Evolutionary conservation across 345 rosid species (phyloP), one percentile per base, ranked within the genome.

Genomic region (Aquilaria malaccensis): DNA sequence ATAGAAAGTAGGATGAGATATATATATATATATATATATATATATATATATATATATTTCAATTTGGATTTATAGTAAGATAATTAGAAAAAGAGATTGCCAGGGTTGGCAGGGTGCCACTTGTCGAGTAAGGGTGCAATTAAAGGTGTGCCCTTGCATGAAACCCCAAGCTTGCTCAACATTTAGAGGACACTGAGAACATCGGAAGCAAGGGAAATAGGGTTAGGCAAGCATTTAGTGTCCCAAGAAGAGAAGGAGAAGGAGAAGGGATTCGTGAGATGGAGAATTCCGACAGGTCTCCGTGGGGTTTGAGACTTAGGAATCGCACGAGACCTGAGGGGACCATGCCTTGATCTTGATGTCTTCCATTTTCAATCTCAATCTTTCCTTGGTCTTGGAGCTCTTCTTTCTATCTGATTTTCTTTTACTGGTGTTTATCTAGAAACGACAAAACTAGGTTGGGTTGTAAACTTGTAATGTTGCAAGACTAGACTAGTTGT

Each of bases 61-160:
- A 6, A 14, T 30, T 6, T 4, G 55, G 7, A 11, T 12, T 22
- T 22, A 52, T 22, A 33, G 22, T 1, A 43, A 3, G 0, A 5
- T 30, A 10, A 22, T 0, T 13, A 22, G 13, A 31, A 51, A 60
- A 59, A 48, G 55, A 45, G 37, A 37, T 37, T 37, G 56, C 52
- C 46, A 52, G 66, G 56, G 71, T 37, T 37, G 43, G 43, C 75
- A 59, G 33, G 67, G 72, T 81, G 88, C 83, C 88, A 76, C 82
- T 54, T 78, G 88, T 83, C 85, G 80, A 80, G 79, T 61, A 83
- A 77, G 62, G 77, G 88, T 73, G 60, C 68, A 22, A 70, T 54
- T 66, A 69, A 70, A 75, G 72, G 70, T 67, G 66, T 55, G 72
- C 64, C 43, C 43, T 9, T 67, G 51, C 61, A 59, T 41, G 58